Base-by-base conservation (phyloP, 345 rosid genomes). In the Bretschneidera sinensis region DNA sequence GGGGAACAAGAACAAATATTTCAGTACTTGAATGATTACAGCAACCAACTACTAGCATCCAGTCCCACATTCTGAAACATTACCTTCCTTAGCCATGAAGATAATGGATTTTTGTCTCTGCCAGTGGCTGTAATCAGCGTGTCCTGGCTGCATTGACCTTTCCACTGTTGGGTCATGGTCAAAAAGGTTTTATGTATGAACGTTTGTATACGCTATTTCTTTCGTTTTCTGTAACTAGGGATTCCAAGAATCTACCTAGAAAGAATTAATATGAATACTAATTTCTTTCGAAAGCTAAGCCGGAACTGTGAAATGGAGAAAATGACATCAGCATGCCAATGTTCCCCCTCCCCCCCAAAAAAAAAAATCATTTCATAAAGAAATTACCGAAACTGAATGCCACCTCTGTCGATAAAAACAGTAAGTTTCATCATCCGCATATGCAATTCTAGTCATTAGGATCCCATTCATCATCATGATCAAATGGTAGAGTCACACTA, bases 381-480 rank as follows among this genome's bases (percentile, higher is more conserved):
- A 72, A 66, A 69, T 54, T 66, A 48, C 65, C 43, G 57, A 47
- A 67, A 68, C 61, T 59, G 68, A 78, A 60, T 65, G 51, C 66
- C 63, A 9, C 59, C 70, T 17, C 59, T 64, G 64, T 31, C 43
- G 57, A 45, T 24, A 52, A 64, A 55, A 25, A 49, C 24, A 25
- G 49, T 19, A 63, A 66, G 34, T 43, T 51, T 39, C 57, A 21
- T 39, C 54, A 15, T 57, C 67, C 49, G 52, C 68, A 59, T 47
- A 43, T 55, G 63, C 15, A 61, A 21, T 67, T 17, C 78, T 86
- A 94, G 83, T 90, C 99, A 63, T 88, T 85, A 24, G 97, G 91
- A 75, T 94, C 99, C 96, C 92, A 90, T 60, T 94, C 99, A 31
- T 90, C 96, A 49, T 94, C 99, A 51, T 73, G 87, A 67, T 87